A percentile compares a stretch with the other conserved stretches of the same genome.
These are phyloP conservation scores for Lactarius akahatsu DNA, from an alignment of 768 basidiomycete genomes.

Conservation along the genomic window DNA sequence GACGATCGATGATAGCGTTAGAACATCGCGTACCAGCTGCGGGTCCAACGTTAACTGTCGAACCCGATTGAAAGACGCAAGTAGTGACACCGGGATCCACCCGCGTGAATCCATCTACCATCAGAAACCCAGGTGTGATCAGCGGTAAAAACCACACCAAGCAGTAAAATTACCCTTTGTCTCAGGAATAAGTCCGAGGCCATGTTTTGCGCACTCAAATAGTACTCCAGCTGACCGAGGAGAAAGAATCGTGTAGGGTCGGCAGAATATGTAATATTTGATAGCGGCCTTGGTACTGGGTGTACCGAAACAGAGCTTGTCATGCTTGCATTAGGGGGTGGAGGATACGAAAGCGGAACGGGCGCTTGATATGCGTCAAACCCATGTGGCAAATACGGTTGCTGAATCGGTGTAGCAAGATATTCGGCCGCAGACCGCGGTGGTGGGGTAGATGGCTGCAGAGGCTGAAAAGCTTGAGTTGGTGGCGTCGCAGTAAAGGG, in stretches of 20 bases:
- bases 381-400: conserved; percentile 22
- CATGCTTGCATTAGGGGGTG: conserved; percentile 26
- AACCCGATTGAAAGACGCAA: conserved; percentile 89
- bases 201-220: conserved; percentile 87
- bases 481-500: conserved; percentile 28
- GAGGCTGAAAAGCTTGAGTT: conserved; percentile 28
- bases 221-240: conserved; percentile 87
- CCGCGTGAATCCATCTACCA: conserved; percentile 84
- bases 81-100: conserved; percentile 78
- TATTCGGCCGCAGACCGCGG: conserved; percentile 29
- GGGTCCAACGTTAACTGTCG: conserved; percentile 58
- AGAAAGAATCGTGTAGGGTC: conserved; percentile 69
- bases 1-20: conserved; percentile 62
- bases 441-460: conserved; percentile 29
- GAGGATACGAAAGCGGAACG: conserved; percentile 34
- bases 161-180: conserved; percentile 49
- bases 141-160: conserved; percentile 11
- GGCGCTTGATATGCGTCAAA: conserved; percentile 35
- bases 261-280: conserved; percentile 51
- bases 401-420: conserved; percentile 18
- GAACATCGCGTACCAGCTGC: conserved; percentile 66
- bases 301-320: conserved; percentile 34
- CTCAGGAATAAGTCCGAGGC: conserved; percentile 84
- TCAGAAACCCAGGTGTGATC: conserved; percentile 9
- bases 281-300: conserved; percentile 48